Conservation (phyloP, 2,329 filamentous ascomycete genomes). For the Aspergillus pseudotamarii region DNA sequence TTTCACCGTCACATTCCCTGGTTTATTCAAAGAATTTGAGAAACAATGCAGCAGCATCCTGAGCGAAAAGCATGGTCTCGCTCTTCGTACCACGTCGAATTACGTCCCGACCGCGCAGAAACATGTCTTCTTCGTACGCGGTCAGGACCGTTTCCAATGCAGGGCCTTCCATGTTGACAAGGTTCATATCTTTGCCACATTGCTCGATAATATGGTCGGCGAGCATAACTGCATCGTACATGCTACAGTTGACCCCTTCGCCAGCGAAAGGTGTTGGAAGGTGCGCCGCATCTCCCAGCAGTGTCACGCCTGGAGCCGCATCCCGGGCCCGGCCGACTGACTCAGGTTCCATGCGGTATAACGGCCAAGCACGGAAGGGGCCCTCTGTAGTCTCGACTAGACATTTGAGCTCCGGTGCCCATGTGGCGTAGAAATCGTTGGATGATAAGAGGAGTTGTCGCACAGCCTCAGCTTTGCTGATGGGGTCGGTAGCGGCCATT, state of each 20-base stretch:
- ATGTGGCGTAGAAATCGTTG: constrained; percentile 5
- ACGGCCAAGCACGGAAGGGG: constrained; percentile 25
- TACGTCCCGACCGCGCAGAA: neutral
- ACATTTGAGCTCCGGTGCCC: constrained; percentile 19
- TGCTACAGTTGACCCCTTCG: constrained; percentile 35
- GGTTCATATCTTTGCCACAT: neutral
- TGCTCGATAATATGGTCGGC: constrained; percentile 13
- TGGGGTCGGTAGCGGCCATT: neutral
- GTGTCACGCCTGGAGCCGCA: constrained; percentile 24
- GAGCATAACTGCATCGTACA: constrained; percentile 30
- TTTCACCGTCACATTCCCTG: too few relatives aligned
- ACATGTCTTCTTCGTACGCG: constrained; percentile 10
- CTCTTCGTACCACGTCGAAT: neutral
- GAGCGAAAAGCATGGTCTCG: neutral
- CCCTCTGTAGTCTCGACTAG: constrained; percentile 23
- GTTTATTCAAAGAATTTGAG: neutral
- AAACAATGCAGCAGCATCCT: neutral
- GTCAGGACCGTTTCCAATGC: neutral
- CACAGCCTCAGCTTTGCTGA: neutral
- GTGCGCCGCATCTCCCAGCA: constrained; percentile 36
- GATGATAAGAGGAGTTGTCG: neutral
- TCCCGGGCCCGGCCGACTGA: constrained; percentile 23
- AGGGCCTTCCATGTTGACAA: neutral
- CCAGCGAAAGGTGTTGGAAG: constrained; percentile 30
- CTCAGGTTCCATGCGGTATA: constrained; percentile 25